Conservation (phyloP, 1,284 basidiomycete species). For the Apiotrichum brassicae region DNA sequence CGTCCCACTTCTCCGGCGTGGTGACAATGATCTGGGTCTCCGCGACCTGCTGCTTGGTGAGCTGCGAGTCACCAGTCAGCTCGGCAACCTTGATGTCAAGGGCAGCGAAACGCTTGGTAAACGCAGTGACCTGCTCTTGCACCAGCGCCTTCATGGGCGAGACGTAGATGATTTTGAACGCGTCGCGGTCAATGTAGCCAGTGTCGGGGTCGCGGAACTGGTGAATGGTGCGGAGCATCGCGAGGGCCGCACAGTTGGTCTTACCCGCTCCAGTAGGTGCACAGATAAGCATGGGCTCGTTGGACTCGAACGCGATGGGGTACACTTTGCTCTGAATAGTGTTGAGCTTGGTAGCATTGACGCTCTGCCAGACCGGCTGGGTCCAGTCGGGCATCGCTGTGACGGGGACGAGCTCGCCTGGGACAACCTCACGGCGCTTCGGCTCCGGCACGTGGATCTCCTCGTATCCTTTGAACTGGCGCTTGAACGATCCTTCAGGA, state of each 20-base stretch:
- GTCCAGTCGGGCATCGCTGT: conserved; percentile 79
- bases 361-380: conserved; percentile 67
- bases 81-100: conserved; percentile 89
- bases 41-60: conserved; percentile 95
- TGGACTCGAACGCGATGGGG: conserved; percentile 87
- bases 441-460: conserved; percentile 97
- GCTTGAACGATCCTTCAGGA: conserved; percentile 96
- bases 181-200: conserved; percentile 76
- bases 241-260: conserved; percentile 98
- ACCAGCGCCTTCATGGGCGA: conserved; percentile 99
- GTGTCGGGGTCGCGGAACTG: conserved; percentile 79
- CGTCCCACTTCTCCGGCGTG: conserved; percentile 99
- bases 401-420: conserved; percentile 70
- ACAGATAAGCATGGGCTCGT: conserved; percentile 92
- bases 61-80: conserved; percentile 93
- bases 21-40: conserved; percentile 99
- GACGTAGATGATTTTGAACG: conserved; percentile 97
- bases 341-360: conserved; percentile 57
- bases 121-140: conserved; percentile 95
- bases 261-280: conserved; percentile 99
- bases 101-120: conserved; percentile 68
- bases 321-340: conserved; percentile 89
- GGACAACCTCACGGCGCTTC: conserved; percentile 62
- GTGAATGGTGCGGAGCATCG: conserved; percentile 77
- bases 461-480: conserved; percentile 92